phyloP scores from a whole-genome alignment of 1,139 yeast genomes.

The Scheffersomyces illinoinensis region DNA sequence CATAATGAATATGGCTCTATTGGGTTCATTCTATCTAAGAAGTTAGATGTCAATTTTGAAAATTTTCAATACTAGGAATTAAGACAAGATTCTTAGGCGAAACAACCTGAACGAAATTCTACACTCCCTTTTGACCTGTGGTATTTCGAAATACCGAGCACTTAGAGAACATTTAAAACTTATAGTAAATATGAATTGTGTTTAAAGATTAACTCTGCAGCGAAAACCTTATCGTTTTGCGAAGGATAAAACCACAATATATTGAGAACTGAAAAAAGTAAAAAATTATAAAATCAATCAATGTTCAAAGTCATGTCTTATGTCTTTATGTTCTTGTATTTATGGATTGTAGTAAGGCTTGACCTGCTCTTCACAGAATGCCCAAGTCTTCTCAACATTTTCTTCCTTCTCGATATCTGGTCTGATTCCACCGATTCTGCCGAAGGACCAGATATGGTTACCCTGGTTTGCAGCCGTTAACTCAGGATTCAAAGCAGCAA shows the following conservation, averaged over 20 bases:
- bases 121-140: too few relatives aligned
- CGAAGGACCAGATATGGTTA: slow-evolving; percentile 6
- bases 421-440: slow-evolving; percentile 6
- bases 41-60: too few relatives aligned
- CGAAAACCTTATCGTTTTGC: not conserved
- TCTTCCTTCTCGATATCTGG: slow-evolving; percentile 5
- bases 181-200: not conserved
- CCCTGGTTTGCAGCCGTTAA: slow-evolving; percentile 5
- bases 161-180: not conserved
- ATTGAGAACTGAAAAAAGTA: too few relatives aligned
- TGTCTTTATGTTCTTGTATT: too few relatives aligned
- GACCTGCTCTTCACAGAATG: slow-evolving; percentile 5
- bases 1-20: too few relatives aligned
- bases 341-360: not conserved
- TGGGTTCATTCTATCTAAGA: too few relatives aligned
- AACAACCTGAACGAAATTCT: too few relatives aligned
- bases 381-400: slow-evolving; percentile 6
- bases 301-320: not conserved
- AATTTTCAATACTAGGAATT: too few relatives aligned
- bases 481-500: slow-evolving; percentile 23
- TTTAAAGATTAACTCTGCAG: not conserved
- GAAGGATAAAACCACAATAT: not conserved
- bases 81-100: too few relatives aligned
- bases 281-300: not conserved
- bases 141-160: too few relatives aligned